Base-by-base conservation (phyloP, 805 yeast species). In the Candida verbasci region DNA sequence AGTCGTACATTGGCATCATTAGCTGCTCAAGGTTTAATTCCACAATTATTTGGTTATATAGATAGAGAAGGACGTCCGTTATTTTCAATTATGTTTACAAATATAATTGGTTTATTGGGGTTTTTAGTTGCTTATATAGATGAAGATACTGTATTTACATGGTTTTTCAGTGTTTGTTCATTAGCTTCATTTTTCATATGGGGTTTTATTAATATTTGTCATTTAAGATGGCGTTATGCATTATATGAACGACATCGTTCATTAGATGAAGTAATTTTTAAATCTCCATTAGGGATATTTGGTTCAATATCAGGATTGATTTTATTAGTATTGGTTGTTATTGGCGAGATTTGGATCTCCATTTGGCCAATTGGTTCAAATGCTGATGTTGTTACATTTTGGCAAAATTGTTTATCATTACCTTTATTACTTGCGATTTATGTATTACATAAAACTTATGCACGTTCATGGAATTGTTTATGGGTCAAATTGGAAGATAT, bases 11-110 rank as follows among this genome's bases (percentile, higher is more conserved):
- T 83, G 39, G 78, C 77, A 25, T 74, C 86, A 6, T 65, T 83
- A 50, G 80, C 87, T 15, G 78, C 74, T 38, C 85, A 80, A 58
- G 83, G 86, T 7, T 74, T 75, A 50, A 81, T 79, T 39, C 89
- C 89, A 14, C 40, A 44, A 17, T 39, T 53, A 35, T 62, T 66
- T 40, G 65, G 59, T 32, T 66, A 61, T 52, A 63, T 66, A 37
- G 72, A 66, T 51, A 55, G 57, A 46, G 50, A 46, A 21, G 72
- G 71, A 23, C 56, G 72, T 53, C 72, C 72, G 18, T 47, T 64
- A 50, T 55, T 59, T 25, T 62, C 68, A 29, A 55, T 66, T 28
- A 40, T 53, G 39, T 46, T 57, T 36, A 60, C 62, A 31, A 49
- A 51, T 25, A 3, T 51, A 10, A 50, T 66, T 44, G 72, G 72